Evolutionary conservation across 2,329 filamentous ascomycete species (phyloP), one percentile per base, ranked within the genome.

Genomic region (Cladophialophora chaetospira): DNA sequence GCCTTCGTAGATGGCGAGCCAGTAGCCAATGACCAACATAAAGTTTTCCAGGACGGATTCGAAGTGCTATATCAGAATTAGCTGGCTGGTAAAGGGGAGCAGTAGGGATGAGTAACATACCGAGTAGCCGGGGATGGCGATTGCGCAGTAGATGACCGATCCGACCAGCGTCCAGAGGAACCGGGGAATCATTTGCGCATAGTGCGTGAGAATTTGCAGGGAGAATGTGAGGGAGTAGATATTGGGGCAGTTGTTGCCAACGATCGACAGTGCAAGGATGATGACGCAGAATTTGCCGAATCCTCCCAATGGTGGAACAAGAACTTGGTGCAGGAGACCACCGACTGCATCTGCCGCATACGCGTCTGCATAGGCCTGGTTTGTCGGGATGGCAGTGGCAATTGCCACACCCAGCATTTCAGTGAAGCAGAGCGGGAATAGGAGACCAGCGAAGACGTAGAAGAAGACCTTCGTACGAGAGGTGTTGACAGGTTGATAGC

Each of bases 241-340:
- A 69, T 88, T 88, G 4, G 85, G 85, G 68, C 82, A 86, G 73
- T 88, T 88, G 74, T 87, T 88, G 57, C 84, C 86, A 60, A 88
- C 78, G 68, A 87, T 87, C 51, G 81, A 84, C 11, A 88, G 77
- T 2, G 84, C 83, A 6, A 89, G 78, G 44, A 88, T 76, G 51
- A 87, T 78, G 23, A 88, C 72, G 69, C 87, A 89, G 77, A 90
- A 89, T 68, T 87, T 80, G 61, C 88, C 88, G 68, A 91, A 90
- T 43, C 76, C 77, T 33, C 87, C 87, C 0, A 88, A 75, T 3
- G 79, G 79, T 5, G 82, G 81, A 55, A 86, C 77, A 1, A 90
- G 78, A 3, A 88, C 84, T 11, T 84, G 80, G 2, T 78, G 83
- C 13, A 91, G 78, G 3, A 91, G 75, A 21, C 87, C 88, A 21